Evolutionary conservation across 2,329 filamentous ascomycete genomes (phyloP), one percentile per base, ranked within the genome.

Genomic region (Macroventuria anomochaeta): DNA sequence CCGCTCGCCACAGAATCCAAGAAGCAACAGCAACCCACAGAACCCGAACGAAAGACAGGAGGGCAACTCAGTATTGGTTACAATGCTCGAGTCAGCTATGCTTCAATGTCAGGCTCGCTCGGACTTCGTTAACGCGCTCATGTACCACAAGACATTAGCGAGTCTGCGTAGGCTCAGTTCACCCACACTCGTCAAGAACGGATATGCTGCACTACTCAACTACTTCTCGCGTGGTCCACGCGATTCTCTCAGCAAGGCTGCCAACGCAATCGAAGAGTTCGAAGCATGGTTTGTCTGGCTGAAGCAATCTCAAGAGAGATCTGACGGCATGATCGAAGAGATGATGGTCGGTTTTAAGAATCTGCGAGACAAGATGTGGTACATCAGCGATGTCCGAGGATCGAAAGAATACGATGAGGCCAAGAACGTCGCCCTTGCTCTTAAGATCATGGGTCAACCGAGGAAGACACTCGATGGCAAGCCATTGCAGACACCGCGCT

Each of bases 311-410:
- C 87, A 93, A 65, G 89, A 91, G 65, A 85, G 89, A 3, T 87
- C 92, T 40, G 90, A 93, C 64, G 83, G 82, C 2, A 83, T 86
- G 11, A 87, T 93, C 29, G 88, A 91, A 33, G 81, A 85, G 5
- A 90, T 91, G 84, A 89, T 91, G 81, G 81, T 82, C 53, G 85
- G 85, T 5, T 81, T 95, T 31, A 85, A 87, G 52, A 87, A 88
- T 18, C 81, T 97, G 32, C 86, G 95, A 34, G 90, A 96, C 72
- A 97, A 97, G 80, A 96, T 97, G 90, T 99, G 95, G 95, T 99
- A 96, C 72, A 90, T 95, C 55, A 93, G 90, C 1, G 92, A 97
- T 72, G 93, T 97, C 23, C 88, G 91, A 58, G 93, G 93, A 65
- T 97, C 95, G 3, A 89, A 87, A 41, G 86, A 87, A 8, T 97